Evolutionary conservation across 192 early-diverging fungal species (phyloP), one percentile per base, ranked within the genome.

Genomic region (Gonapodya prolifera): DNA sequence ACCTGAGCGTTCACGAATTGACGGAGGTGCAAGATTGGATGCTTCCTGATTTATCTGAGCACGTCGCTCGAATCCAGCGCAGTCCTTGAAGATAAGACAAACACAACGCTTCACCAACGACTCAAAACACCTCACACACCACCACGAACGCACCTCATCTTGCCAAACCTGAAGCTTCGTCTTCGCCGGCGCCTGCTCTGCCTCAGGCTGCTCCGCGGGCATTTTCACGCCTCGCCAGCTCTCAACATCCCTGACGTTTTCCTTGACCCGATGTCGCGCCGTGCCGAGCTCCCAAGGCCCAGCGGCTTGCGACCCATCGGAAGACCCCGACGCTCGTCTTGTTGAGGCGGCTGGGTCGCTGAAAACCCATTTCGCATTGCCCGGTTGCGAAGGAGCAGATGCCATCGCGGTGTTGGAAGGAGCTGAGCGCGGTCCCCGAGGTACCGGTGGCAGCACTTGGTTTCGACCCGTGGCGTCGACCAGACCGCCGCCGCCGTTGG

Each of bases 231-330:
- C 71, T 29, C 28, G 18, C 71, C 71, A 73, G 8, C 32, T 73
- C 29, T 16, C 71, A 18, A 30, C 29, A 29, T 73, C 71, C 28
- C 31, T 18, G 2, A 32, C 31, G 29, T 73, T 73, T 29, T 73
- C 71, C 71, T 32, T 18, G 8, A 30, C 32, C 71, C 71, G 16
- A 8, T 73, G 71, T 29, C 29, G 16, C 28, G 71, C 18, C 2
- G 71, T 73, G 18, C 71, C 71, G 8, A 73, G 71, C 31, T 73
- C 71, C 71, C 71, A 73, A 61, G 45, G 45, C 8, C 45, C 45
- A 61, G 45, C 45, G n/a, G n/a, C n/a, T n/a, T 8, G 8, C n/a
- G 45, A 69, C 13, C 45, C 45, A 8, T 8, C 8, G 8, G 71
- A 73, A 18, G 71, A 73, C 32, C 18, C 71, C 13, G 71, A 18